Evolutionary conservation across 2,329 filamentous ascomycete species (phyloP).

Genomic region (Verruconis gallopava): DNA sequence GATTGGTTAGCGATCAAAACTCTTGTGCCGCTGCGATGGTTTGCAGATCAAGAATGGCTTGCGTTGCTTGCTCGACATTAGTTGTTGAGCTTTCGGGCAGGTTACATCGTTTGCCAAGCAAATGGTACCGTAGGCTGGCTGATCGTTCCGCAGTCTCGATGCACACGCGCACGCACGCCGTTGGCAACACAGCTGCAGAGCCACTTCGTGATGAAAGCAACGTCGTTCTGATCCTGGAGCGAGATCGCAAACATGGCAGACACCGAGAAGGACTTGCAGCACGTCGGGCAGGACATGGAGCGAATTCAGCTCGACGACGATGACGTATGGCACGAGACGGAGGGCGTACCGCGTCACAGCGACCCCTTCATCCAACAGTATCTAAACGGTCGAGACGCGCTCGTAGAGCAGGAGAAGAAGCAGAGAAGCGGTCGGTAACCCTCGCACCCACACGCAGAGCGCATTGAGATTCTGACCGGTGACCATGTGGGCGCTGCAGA

Average conservation of each 20-base stretch:
- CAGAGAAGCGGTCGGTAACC: constrained; percentile 61
- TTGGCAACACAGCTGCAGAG: constrained; percentile 10
- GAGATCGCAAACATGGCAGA: background rate
- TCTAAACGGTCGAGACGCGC: constrained; percentile 56
- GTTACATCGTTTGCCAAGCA: background rate
- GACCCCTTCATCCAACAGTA: constrained; percentile 79
- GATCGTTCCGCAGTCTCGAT: too few species aligned
- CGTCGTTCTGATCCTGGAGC: constrained; percentile 15
- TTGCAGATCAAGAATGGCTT: too few species aligned
- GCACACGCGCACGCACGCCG: background rate
- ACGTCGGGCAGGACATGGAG: background rate
- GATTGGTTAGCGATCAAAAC: too few species aligned
- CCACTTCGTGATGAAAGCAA: constrained; percentile 18
- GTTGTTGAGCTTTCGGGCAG: too few species aligned
- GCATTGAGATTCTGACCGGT: too few species aligned
- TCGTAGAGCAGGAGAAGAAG: constrained; percentile 71
- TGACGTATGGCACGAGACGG: constrained; percentile 45
- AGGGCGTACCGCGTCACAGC: constrained; percentile 41
- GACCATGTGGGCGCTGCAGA: too few species aligned
- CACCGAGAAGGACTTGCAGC: background rate
- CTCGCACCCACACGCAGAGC: too few species aligned
- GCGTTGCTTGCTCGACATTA: too few species aligned
- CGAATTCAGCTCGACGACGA: constrained; percentile 26
- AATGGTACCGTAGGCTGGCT: too few species aligned
- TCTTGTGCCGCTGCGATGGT: too few species aligned